Evolutionary conservation across 148 eudicot species (phyloP).

Genomic region (Amaranthus palmeri): DNA sequence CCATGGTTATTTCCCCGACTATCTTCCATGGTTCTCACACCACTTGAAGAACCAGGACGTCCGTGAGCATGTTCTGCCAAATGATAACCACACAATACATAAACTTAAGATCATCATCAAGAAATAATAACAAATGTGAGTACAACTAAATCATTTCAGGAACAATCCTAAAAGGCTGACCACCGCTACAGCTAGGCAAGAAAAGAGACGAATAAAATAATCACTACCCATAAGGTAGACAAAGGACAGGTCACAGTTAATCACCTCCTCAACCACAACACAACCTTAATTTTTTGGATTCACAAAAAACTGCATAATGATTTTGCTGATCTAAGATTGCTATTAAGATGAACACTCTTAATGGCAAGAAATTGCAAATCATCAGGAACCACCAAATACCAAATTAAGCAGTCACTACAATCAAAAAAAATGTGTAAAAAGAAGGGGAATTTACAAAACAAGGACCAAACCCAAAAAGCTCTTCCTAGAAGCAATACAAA

Average conservation of each 20-base stretch:
- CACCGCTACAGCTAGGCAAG: background rate
- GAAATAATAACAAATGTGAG: background rate
- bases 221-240: background rate
- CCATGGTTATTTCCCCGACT: conserved; percentile 33
- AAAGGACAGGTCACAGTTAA: background rate
- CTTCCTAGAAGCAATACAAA: background rate
- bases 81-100: conserved; percentile 10
- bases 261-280: background rate
- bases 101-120: background rate
- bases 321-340: background rate
- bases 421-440: background rate
- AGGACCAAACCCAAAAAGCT: background rate
- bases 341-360: background rate
- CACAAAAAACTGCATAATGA: background rate
- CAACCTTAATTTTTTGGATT: background rate
- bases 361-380: background rate
- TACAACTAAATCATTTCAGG: background rate
- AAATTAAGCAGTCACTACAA: background rate
- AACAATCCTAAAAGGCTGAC: background rate
- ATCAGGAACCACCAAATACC: background rate
- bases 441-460: background rate
- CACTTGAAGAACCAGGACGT: conserved; percentile 62
- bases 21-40: conserved; percentile 32
- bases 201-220: background rate
- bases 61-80: conserved; percentile 42